Evolutionary conservation across 2,329 filamentous ascomycete genomes (phyloP).

Genomic region (Calonectria henricotiae): DNA sequence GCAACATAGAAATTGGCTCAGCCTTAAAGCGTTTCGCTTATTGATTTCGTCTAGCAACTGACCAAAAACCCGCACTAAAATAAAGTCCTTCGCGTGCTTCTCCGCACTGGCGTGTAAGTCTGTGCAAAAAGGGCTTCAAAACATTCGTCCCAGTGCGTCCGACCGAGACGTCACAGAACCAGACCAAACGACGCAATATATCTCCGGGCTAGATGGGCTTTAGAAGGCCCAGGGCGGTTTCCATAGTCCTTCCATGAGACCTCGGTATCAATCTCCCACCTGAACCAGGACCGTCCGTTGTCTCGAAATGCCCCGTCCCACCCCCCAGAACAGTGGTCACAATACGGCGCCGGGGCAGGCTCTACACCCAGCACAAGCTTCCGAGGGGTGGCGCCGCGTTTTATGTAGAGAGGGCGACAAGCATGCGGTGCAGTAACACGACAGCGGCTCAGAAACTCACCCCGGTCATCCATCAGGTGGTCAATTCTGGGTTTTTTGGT

Average conservation of each 20-base stretch:
- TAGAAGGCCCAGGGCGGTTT: neutral
- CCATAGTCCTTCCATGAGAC: constrained; percentile 8
- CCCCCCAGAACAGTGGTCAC: neutral
- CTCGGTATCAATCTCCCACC: constrained; percentile 18
- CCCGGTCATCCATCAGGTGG: constrained; percentile 6
- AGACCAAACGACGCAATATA: constrained; percentile 4
- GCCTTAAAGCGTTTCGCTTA: constrained; percentile 20
- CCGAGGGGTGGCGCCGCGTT: constrained; percentile 3
- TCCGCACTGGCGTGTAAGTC: constrained; percentile 14
- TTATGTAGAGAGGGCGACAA: constrained; percentile 8
- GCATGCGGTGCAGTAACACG: neutral
- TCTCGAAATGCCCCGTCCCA: constrained; percentile 19
- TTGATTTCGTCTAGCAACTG: neutral
- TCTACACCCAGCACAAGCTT: neutral
- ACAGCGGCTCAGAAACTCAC: constrained; percentile 3
- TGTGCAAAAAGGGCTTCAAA: neutral
- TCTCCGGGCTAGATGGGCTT: neutral
- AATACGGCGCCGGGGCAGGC: neutral
- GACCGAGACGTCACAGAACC: neutral
- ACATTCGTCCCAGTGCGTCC: constrained; percentile 1
- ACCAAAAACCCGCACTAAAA: neutral
- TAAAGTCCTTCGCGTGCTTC: neutral
- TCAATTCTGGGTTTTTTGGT: constrained; percentile 16
- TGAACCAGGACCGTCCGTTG: constrained; percentile 22
- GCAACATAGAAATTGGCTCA: neutral